phyloP scores from a whole-genome alignment of 179 eudicot genomes.

The Pouteria campechiana region DNA sequence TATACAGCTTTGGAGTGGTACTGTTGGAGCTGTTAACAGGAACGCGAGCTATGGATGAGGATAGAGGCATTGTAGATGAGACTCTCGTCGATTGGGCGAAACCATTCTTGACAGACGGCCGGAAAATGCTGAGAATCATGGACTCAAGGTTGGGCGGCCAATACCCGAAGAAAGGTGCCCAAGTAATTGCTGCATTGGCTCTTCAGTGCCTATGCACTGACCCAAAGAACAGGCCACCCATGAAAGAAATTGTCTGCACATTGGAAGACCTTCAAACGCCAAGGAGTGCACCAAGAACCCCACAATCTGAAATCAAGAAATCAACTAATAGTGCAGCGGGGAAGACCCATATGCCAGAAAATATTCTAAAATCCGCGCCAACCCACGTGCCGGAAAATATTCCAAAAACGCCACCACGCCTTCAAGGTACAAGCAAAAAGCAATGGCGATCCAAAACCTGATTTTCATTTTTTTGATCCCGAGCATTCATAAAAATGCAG shows the following conservation, averaged over 20 bases:
- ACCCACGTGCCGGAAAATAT: too few species aligned
- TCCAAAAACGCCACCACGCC: too few species aligned
- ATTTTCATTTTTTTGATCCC: too few species aligned
- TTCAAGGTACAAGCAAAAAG: too few species aligned
- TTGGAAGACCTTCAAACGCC: constrained; percentile 17
- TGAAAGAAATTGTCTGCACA: constrained; percentile 20
- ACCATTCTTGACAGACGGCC: constrained; percentile 30
- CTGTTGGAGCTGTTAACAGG: constrained; percentile 45
- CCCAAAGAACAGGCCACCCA: constrained; percentile 34
- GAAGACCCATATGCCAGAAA: too few species aligned
- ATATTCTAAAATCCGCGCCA: too few species aligned
- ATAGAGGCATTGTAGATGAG: constrained; percentile 11
- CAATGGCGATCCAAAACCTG: too few species aligned
- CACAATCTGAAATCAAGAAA: too few species aligned
- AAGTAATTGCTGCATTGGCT: constrained; percentile 24
- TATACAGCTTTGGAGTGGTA: constrained; percentile 53
- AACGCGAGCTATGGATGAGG: constrained; percentile 30
- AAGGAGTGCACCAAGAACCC: constrained; percentile 11
- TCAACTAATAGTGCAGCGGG: too few species aligned
- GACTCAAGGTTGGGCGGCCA: constrained; percentile 46
- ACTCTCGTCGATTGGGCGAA: constrained; percentile 51
- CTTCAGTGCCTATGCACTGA: constrained; percentile 30
- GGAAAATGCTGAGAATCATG: constrained; percentile 37
- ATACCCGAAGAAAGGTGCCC: constrained; percentile 39
- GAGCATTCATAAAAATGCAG: too few species aligned